Conservation (phyloP, 2,329 filamentous ascomycete species). For the Decorospora gaudefroyi region DNA sequence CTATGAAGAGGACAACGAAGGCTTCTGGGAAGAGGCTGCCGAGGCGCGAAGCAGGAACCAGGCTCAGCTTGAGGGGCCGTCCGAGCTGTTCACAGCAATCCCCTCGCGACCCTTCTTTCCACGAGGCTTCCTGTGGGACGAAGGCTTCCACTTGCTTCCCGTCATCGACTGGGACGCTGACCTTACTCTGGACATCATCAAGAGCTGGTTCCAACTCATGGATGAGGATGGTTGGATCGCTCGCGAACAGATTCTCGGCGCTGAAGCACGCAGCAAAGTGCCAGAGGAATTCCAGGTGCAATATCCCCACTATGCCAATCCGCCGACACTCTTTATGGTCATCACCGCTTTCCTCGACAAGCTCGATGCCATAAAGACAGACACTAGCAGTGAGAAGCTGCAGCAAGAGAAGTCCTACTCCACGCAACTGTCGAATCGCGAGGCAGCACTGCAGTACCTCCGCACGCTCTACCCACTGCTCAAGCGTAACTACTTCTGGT, state of each 20-base stretch:
- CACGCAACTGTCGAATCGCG: slow-evolving; percentile 68
- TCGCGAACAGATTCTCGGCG: slow-evolving; percentile 90
- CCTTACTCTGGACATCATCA: slow-evolving; percentile 78
- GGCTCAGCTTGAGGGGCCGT: slow-evolving; percentile 76
- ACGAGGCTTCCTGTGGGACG: slow-evolving; percentile 95
- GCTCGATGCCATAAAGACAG: slow-evolving; percentile 57
- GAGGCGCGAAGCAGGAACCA: slow-evolving; percentile 72
- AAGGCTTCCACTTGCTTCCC: slow-evolving; percentile 91
- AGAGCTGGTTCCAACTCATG: slow-evolving; percentile 95
- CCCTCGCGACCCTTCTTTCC: slow-evolving; percentile 96
- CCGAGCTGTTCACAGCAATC: slow-evolving; percentile 86
- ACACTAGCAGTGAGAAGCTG: slow-evolving; percentile 43
- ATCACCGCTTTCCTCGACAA: slow-evolving; percentile 83
- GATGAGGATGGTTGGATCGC: slow-evolving; percentile 98
- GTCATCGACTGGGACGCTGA: slow-evolving; percentile 95
- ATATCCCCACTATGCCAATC: slow-evolving; percentile 97
- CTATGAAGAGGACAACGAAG: slow-evolving; percentile 93
- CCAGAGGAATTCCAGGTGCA: slow-evolving; percentile 91
- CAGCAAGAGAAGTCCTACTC: slow-evolving; percentile 56
- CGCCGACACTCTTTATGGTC: slow-evolving; percentile 89
- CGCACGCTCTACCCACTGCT: slow-evolving; percentile 81
- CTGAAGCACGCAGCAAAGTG: slow-evolving; percentile 92
- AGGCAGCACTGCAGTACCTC: slow-evolving; percentile 72
- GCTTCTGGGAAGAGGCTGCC: slow-evolving; percentile 91
- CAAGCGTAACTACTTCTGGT: slow-evolving; percentile 91